These are phyloP conservation scores for Exophiala calicioides DNA, from an alignment of 2,329 filamentous ascomycete species.

Conservation along the genomic window DNA sequence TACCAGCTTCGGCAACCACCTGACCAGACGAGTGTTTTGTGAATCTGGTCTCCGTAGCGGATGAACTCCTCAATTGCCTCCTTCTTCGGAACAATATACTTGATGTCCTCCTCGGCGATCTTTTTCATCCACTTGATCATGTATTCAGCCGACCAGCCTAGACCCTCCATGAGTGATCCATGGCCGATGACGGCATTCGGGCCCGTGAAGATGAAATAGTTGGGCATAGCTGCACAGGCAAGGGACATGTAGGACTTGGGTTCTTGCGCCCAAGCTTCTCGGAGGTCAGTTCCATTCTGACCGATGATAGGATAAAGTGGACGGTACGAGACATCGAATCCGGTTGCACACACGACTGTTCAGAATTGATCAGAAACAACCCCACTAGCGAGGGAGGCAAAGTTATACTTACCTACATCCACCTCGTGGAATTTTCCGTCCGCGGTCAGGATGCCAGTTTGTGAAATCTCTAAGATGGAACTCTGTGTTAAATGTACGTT, in stretches of 20 bases:
- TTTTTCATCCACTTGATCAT: constrained; percentile 37
- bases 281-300: constrained; percentile 32
- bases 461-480: constrained; percentile 38
- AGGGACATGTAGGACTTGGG: constrained; percentile 35
- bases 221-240: constrained; percentile 35
- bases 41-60: constrained; percentile 37
- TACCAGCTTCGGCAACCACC: constrained; percentile 27
- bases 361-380: no score
- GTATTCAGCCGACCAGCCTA: constrained; percentile 35
- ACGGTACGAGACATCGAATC: constrained; percentile 42
- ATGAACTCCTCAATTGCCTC: constrained; percentile 37
- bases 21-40: constrained; percentile 34
- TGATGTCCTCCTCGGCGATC: constrained; percentile 38
- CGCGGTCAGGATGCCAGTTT: no score
- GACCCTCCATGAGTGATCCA: constrained; percentile 32
- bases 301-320: constrained; percentile 41
- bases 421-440: no score
- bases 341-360: constrained; percentile 44
- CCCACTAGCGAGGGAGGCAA: no score
- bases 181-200: constrained; percentile 35
- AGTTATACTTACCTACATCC: no score
- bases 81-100: constrained; percentile 33
- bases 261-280: constrained; percentile 33
- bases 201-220: constrained; percentile 39
- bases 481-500: constrained; percentile 40